Percentiles rank a stretch among this genome's conserved stretches.
Evolutionary conservation across 352 stramenopile species (phyloP).

Genomic region (Pythium phragmiticola): DNA sequence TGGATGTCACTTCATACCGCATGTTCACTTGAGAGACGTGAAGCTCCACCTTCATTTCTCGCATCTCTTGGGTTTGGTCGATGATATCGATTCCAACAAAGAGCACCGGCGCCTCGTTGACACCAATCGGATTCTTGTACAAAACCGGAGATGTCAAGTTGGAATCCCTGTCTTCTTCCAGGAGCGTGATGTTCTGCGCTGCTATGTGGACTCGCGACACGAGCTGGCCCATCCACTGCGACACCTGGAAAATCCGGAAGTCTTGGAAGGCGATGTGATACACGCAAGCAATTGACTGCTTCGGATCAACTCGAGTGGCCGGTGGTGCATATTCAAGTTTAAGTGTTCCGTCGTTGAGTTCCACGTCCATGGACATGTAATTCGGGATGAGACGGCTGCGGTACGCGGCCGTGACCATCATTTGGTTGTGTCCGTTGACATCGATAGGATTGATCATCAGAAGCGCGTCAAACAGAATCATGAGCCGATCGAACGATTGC

Average conservation of each 20-base stretch:
- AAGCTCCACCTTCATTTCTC: slow-evolving; percentile 86
- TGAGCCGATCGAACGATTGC: slow-evolving; percentile 66
- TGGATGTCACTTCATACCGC: slow-evolving; percentile 79
- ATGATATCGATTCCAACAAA: slow-evolving; percentile 80
- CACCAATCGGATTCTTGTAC: slow-evolving; percentile 79
- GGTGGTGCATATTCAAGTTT: slow-evolving; percentile 55
- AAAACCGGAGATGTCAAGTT: slow-evolving; percentile 60
- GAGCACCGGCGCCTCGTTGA: slow-evolving; percentile 68
- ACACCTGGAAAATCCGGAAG: slow-evolving; percentile 81
- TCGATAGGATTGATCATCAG: slow-evolving; percentile 88
- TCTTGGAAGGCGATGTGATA: slow-evolving; percentile 82
- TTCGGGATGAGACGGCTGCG: slow-evolving; percentile 61
- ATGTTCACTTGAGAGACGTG: slow-evolving; percentile 82
- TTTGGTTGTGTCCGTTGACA: slow-evolving; percentile 76
- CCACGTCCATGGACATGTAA: slow-evolving; percentile 76
- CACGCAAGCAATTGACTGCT: slow-evolving; percentile 35
- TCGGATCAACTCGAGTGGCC: neutral
- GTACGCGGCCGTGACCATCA: slow-evolving; percentile 49
- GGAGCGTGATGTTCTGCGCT: slow-evolving; percentile 67
- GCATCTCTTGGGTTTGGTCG: slow-evolving; percentile 86
- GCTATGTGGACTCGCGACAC: slow-evolving; percentile 73
- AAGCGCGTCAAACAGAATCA: slow-evolving; percentile 83
- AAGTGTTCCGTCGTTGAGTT: slow-evolving; percentile 57
- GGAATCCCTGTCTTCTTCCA: slow-evolving; percentile 59
- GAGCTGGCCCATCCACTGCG: slow-evolving; percentile 85